Evolutionary conservation across 768 basidiomycete genomes (phyloP).

Genomic region (Pulveroboletus sp.): DNA sequence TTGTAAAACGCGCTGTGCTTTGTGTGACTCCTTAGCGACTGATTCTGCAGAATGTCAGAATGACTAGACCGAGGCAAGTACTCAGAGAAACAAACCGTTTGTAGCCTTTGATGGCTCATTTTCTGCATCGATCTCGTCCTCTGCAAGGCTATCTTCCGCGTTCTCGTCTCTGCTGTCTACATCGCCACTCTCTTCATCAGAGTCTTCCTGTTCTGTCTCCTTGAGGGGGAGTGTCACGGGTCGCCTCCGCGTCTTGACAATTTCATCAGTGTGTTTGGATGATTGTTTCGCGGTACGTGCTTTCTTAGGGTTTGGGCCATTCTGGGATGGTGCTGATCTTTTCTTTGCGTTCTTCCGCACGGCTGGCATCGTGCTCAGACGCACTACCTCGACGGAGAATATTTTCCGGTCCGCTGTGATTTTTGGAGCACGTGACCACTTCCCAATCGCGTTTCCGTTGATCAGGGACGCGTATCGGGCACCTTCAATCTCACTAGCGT

Average conservation of each 20-base stretch:
- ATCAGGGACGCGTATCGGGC: too few species aligned
- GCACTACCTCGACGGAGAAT: not conserved
- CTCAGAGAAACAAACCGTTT: slow-evolving; percentile 44
- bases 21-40: slow-evolving; percentile 70
- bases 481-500: too few species aligned
- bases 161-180: slow-evolving; percentile 31
- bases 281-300: slow-evolving; percentile 38
- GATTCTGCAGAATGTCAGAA: slow-evolving; percentile 3
- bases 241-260: slow-evolving; percentile 53
- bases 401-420: slow-evolving; percentile 1
- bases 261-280: slow-evolving; percentile 25
- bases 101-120: slow-evolving; percentile 44
- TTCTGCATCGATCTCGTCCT: slow-evolving; percentile 33
- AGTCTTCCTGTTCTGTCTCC: slow-evolving; percentile 35
- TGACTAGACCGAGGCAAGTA: not conserved
- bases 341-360: slow-evolving; percentile 46
- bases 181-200: slow-evolving; percentile 34
- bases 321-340: slow-evolving; percentile 44
- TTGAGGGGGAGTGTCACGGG: slow-evolving; percentile 48
- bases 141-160: slow-evolving; percentile 13
- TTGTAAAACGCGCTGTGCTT: slow-evolving; percentile 60
- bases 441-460: not conserved
- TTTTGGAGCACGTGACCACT: slow-evolving; percentile 19
- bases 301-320: slow-evolving; percentile 52
- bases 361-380: slow-evolving; percentile 36